Conservation (phyloP, 495 filamentous ascomycete species). For the Penicillium soppii region DNA sequence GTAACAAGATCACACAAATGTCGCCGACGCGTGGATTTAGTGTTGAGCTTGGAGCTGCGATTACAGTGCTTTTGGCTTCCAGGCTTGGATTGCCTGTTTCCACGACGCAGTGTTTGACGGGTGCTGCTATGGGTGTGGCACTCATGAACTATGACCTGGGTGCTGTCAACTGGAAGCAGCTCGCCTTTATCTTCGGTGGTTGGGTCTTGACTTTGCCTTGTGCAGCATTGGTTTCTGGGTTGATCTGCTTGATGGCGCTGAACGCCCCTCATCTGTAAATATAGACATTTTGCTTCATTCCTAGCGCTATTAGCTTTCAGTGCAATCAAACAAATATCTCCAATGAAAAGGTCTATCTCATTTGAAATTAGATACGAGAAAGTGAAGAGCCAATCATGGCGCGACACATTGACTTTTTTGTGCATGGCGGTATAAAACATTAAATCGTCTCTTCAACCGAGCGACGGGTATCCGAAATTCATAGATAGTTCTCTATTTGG, state of each 20-base stretch:
- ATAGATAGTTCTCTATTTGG: conserved; percentile 57
- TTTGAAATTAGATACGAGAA: conserved; percentile 1
- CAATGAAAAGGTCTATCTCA: neutral
- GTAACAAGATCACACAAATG: conserved; percentile 68
- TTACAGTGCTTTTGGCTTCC: conserved; percentile 67
- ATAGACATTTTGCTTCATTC: neutral
- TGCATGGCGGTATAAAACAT: neutral
- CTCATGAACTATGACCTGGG: conserved; percentile 41
- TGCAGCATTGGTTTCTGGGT: conserved; percentile 35
- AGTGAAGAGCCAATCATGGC: neutral
- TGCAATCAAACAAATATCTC: too few species aligned
- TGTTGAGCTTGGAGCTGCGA: conserved; percentile 67
- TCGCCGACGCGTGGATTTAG: conserved; percentile 67
- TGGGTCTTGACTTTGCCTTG: conserved; percentile 43
- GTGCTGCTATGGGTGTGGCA: conserved; percentile 37
- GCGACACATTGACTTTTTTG: neutral
- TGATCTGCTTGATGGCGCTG: conserved; percentile 38
- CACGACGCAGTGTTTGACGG: conserved; percentile 41
- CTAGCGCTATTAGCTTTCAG: neutral
- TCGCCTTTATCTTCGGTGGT: conserved; percentile 34
- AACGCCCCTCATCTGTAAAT: conserved; percentile 37
- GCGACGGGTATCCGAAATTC: conserved; percentile 17
- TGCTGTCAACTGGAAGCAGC: conserved; percentile 39
- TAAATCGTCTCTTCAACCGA: neutral
- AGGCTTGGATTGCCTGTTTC: conserved; percentile 47